Base-by-base conservation (phyloP, 129 eudicot species). In the Tagetes patula region DNA sequence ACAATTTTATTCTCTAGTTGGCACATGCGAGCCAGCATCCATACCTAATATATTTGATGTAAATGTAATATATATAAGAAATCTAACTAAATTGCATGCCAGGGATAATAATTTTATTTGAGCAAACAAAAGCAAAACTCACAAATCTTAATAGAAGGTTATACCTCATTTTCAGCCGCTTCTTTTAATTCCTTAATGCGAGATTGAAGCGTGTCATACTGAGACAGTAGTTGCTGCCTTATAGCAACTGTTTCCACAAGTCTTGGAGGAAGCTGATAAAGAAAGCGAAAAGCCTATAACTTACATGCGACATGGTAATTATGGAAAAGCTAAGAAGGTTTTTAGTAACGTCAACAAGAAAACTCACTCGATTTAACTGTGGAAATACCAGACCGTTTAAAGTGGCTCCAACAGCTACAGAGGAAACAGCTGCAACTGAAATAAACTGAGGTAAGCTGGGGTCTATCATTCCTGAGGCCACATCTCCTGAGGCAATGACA, bases 21-120 rank as follows among this genome's bases (percentile, higher is more conserved):
- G 75, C 86, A 89, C 96, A 95, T 95, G 50, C 96, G 96, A 78
- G 95, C 97, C 72, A 90, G 73, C 97, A 95, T 88, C 96, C 97
- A 88, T 56, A 95, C 88, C 99, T 95, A 67, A 14, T 38, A 66
- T 38, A 61, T 61, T 61, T 36, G 45, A 61, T 36, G 67, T 12
- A 9, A 60, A 60, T 9, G 27, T 56, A 31, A 14, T 5, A n/a
- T 5, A n/a, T 38, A 13, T 6, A 20, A 64, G 36, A n/a, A 6
- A 62, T 3, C 4, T 37, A 65, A 27, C 53, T 32, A 48, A 13
- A 48, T 5, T 47, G 32, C 42, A 69, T 69, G 61, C 3, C 37
- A 69, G 53, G 59, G 64, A 77, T 36, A n/a, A 67, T 0, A 34
- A 64, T 38, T 39, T 64, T 40, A 40, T 39, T 64, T 40, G 4